Evolutionary conservation across 805 yeast genomes (phyloP).

Genomic region (Metschnikowia continentalis): DNA sequence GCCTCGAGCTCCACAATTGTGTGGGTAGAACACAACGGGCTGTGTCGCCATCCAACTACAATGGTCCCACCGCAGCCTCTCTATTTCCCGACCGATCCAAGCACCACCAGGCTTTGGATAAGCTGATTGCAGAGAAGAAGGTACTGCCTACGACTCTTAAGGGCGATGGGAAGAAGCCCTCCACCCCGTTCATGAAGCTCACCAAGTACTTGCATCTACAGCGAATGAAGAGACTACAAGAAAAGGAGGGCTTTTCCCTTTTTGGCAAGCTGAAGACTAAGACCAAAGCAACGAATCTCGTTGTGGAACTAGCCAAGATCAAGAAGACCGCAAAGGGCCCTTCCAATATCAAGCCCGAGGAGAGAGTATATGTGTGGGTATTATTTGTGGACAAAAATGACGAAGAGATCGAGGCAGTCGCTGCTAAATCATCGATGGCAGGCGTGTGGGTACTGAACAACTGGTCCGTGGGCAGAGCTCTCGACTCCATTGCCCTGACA

Average conservation of each 20-base stretch:
- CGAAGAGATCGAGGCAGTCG: conserved; percentile 22
- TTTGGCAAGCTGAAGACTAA: conserved; percentile 6
- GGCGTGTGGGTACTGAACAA: conserved; percentile 47
- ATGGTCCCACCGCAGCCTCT: conserved; percentile 40
- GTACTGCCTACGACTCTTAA: conserved; percentile 21
- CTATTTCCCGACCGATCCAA: conserved; percentile 51
- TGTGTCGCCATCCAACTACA: conserved; percentile 7
- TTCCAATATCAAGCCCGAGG: conserved; percentile 34
- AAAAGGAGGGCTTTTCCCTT: conserved; percentile 4
- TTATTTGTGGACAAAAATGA: conserved; percentile 35
- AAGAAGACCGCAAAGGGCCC: conserved; percentile 53
- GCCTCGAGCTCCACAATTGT: conserved; percentile 32
- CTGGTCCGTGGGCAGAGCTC: conserved; percentile 58
- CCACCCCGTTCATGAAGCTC: conserved; percentile 16
- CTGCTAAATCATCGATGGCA: conserved; percentile 24
- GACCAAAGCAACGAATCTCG: conserved; percentile 10
- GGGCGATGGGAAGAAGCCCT: conserved; percentile 4
- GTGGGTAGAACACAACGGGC: conserved; percentile 17
- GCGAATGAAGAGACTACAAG: conserved; percentile 20
- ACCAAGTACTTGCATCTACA: conserved; percentile 16
- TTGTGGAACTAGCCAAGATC: conserved; percentile 36
- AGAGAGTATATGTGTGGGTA: conserved; percentile 50
- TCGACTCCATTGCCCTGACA: conserved; percentile 49
- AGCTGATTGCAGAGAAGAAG: conserved; percentile 11
- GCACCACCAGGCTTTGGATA: conserved; percentile 35